Evolutionary conservation across 768 basidiomycete species (phyloP).

Genomic region (Amanita subjunquillea): DNA sequence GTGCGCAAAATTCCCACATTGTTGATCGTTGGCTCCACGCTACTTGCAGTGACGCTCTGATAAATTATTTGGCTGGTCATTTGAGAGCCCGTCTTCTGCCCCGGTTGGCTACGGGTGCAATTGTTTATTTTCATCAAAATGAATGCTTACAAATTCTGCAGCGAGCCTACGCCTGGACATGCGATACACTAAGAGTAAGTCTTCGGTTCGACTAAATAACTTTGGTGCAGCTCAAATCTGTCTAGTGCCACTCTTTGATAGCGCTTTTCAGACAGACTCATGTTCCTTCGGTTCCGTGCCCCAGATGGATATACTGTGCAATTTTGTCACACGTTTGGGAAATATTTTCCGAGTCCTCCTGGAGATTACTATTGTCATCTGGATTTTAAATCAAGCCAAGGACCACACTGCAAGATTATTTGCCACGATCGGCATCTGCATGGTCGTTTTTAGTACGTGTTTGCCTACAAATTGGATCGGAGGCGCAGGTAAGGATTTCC

Average conservation of each 20-base stretch:
- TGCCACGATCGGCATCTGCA: constrained; percentile 15
- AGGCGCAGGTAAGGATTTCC: constrained; percentile 19
- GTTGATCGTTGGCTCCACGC: neutral
- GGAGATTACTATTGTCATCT: neutral
- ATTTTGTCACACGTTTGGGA: neutral
- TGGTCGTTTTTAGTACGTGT: constrained; percentile 19
- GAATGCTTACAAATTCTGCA: constrained; percentile 4
- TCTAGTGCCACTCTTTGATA: constrained; percentile 1
- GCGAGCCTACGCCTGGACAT: constrained; percentile 16
- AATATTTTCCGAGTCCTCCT: neutral
- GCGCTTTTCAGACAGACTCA: neutral
- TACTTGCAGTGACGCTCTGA: constrained; percentile 6
- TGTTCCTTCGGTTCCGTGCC: neutral
- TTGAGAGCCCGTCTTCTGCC: constrained; percentile 30
- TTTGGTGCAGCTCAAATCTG: neutral
- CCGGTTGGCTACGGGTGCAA: constrained; percentile 23
- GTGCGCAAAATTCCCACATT: neutral
- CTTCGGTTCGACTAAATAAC: neutral
- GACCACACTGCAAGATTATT: constrained; percentile 15
- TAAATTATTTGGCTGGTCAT: constrained; percentile 14
- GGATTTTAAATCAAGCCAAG: constrained; percentile 5
- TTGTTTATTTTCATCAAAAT: neutral
- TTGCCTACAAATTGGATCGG: constrained; percentile 24
- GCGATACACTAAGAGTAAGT: constrained; percentile 11
- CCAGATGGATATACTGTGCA: neutral